Conservation (phyloP, 768 basidiomycete genomes). For the Psilocybe sp. region DNA sequence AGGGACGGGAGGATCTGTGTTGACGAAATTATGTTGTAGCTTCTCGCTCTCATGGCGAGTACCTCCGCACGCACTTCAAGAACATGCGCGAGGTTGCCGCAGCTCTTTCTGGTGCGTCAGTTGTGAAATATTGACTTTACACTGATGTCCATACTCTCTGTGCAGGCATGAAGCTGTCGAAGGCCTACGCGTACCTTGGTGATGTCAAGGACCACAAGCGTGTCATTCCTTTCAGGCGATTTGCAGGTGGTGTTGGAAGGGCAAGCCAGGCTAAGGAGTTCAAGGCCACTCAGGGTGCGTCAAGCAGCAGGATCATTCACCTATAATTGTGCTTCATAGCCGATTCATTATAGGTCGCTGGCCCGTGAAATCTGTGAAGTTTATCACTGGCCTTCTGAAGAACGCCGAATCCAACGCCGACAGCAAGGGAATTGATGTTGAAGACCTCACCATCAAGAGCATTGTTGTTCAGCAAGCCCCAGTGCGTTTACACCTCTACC, state of each 20-base stretch:
- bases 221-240: conserved; percentile 94
- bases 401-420: conserved; percentile 99
- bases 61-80: conserved; percentile 99
- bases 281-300: conserved; percentile 91
- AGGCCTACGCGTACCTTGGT: conserved; percentile 92
- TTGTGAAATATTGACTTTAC: not conserved
- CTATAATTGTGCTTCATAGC: conserved; percentile 1
- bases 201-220: conserved; percentile 97
- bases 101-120: conserved; percentile 74
- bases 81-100: conserved; percentile 99
- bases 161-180: conserved; percentile 85
- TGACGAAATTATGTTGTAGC: conserved; percentile 42
- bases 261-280: conserved; percentile 95
- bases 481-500: conserved; percentile 45
- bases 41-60: conserved; percentile 91
- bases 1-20: not conserved
- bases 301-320: not conserved
- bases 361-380: conserved; percentile 98
- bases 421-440: conserved; percentile 91
- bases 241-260: conserved; percentile 92
- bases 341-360: conserved; percentile 77
- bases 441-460: conserved; percentile 92
- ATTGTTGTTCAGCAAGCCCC: conserved; percentile 99
- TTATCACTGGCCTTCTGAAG: conserved; percentile 92
- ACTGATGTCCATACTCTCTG: not conserved